phyloP scores from a whole-genome alignment of 352 stramenopile species.

The Pythium myriotylum region DNA sequence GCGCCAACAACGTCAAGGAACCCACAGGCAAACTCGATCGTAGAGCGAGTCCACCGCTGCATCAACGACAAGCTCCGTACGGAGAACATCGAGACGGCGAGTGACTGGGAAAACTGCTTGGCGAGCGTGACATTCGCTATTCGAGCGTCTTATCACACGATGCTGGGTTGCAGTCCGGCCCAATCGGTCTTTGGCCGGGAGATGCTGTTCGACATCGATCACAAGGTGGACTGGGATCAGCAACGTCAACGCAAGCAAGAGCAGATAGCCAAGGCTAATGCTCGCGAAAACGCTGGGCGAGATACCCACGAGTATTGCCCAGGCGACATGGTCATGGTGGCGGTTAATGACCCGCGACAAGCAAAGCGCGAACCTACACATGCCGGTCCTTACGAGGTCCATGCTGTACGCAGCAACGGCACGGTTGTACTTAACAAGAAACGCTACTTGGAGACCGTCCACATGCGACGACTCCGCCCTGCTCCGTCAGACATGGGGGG shows the following conservation, averaged over 20 bases:
- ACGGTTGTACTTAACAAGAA: background rate
- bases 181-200: conserved; percentile 8
- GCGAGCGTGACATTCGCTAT: background rate
- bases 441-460: background rate
- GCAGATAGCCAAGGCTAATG: background rate
- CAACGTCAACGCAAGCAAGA: conserved; percentile 1
- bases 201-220: conserved; percentile 3
- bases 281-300: background rate
- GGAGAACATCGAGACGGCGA: background rate
- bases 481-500: no score
- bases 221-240: background rate
- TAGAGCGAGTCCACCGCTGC: background rate
- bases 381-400: background rate
- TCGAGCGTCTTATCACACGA: conserved; percentile 2
- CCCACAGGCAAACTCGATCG: background rate
- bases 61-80: background rate
- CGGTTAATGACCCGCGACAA: background rate
- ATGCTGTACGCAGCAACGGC: background rate
- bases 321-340: background rate
- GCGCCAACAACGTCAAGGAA: background rate
- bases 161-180: background rate
- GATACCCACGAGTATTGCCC: background rate
- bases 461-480: no score
- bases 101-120: background rate
- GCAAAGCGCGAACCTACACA: background rate